Conservation (phyloP, 805 yeast species). For the Komagataella pastoris region DNA sequence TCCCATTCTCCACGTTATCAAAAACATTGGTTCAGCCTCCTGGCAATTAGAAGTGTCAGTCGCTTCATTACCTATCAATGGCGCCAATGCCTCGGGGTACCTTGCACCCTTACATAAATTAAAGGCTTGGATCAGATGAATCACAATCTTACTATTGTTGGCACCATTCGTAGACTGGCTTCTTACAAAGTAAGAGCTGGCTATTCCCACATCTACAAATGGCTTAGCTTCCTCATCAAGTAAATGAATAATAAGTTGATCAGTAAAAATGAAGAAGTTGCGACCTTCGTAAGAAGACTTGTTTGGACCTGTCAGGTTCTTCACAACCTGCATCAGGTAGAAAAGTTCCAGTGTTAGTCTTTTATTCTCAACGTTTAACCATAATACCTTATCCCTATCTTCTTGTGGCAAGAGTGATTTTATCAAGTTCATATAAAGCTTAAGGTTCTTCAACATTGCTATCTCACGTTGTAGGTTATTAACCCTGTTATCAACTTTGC, state of each 20-base stretch:
- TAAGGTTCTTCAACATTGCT: conserved; percentile 25
- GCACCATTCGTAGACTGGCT: conserved; percentile 46
- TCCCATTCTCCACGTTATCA: not conserved
- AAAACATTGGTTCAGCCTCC: conserved; percentile 56
- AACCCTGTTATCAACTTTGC: conserved; percentile 33
- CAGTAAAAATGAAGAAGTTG: conserved; percentile 54
- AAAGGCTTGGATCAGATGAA: conserved; percentile 57
- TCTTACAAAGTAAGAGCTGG: conserved; percentile 46
- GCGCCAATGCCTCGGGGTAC: conserved; percentile 52
- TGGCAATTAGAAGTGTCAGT: conserved; percentile 13
- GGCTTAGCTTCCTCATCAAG: conserved; percentile 46
- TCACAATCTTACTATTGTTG: conserved; percentile 43
- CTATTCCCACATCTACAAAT: conserved; percentile 58
- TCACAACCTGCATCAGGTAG: conserved; percentile 25
- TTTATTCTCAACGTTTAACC: conserved; percentile 14
- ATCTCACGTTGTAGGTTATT: conserved; percentile 32
- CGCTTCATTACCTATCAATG: not conserved
- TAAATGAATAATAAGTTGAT: conserved; percentile 60
- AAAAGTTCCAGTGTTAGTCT: conserved; percentile 25
- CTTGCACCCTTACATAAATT: conserved; percentile 43
- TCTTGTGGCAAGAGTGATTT: conserved; percentile 16
- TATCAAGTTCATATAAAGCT: conserved; percentile 35
- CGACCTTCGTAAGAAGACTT: conserved; percentile 15
- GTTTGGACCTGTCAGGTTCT: conserved; percentile 7
- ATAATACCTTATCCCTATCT: conserved; percentile 15